phyloP scores from a whole-genome alignment of 345 rosid genomes.

The Litchi chinensis region DNA sequence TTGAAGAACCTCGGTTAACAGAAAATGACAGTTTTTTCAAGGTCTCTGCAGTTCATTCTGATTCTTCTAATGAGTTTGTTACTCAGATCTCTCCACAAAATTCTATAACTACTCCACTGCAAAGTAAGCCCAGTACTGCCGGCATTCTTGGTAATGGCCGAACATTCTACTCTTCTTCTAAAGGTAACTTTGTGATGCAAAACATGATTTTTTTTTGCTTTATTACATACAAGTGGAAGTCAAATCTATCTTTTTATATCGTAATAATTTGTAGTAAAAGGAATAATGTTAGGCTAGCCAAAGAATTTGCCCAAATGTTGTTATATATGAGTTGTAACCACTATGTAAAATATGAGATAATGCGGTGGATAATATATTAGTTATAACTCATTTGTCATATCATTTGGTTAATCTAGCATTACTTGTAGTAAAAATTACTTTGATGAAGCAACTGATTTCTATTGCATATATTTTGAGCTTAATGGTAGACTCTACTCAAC shows the following conservation, averaged over 20 bases:
- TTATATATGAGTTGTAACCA: too few relatives aligned
- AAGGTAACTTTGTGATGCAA: slow-evolving; percentile 36
- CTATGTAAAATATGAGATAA: too few relatives aligned
- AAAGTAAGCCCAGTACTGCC: slow-evolving; percentile 36
- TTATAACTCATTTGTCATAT: too few relatives aligned
- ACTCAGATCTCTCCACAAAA: slow-evolving; percentile 31
- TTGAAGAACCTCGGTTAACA: slow-evolving; percentile 33
- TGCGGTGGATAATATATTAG: too few relatives aligned
- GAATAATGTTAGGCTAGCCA: too few relatives aligned
- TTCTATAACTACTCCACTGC: slow-evolving; percentile 32
- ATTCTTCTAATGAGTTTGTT: slow-evolving; percentile 23
- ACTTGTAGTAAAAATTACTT: slow-evolving; percentile 2
- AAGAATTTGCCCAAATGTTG: too few relatives aligned
- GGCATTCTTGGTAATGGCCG: slow-evolving; percentile 32
- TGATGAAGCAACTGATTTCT: slow-evolving; percentile 22
- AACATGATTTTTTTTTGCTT: slow-evolving; percentile 14
- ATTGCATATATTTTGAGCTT: slow-evolving; percentile 14
- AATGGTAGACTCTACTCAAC: slow-evolving; percentile 46
- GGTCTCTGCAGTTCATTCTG: slow-evolving; percentile 27
- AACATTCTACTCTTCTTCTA: slow-evolving; percentile 33
- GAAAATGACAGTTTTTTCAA: slow-evolving; percentile 38
- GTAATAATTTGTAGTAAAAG: too few relatives aligned
- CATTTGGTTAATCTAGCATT: too few relatives aligned
- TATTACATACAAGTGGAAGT: not conserved
- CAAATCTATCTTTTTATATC: slow-evolving; percentile 1